Base-by-base conservation (phyloP, 228 moss, liverwort and hornwort genomes). In the Sphagnum fallax region DNA sequence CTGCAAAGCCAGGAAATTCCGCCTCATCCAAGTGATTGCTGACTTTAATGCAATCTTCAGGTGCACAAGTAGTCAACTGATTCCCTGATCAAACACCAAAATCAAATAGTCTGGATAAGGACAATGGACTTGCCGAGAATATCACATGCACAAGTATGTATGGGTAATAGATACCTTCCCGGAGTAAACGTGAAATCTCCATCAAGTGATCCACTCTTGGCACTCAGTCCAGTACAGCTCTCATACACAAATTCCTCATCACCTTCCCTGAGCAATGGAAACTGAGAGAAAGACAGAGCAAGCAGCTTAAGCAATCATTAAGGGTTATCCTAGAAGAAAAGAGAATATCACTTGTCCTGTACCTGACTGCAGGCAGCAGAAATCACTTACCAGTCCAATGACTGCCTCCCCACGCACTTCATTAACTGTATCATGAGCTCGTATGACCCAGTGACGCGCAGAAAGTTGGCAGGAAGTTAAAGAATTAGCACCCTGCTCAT, bases 101-200 rank as follows among this genome's bases (percentile, higher is more conserved):
- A 32, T 32, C 32, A 32, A 32, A 32, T 32, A 32, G 32, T 32
- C 32, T 32, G 2, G 32, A 2, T 32, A 32, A 32, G 32, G 32
- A 32, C 32, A 32, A 32, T 32, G 32, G 32, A 32, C 32, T 32
- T 32, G 32, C 32, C 2, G 32, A 32, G 32, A 32, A 32, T 32
- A 32, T 32, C 2, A 3, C 32, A 32, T 32, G 32, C 2, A 32
- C 32, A 32, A 32, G 62, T 62, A 12, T 32, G 64, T 6, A 64
- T 4, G 60, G 61, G 12, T 63, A 8, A 8, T 11, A 82, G 80
- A 51, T 16, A 94, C 94, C 88, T 83, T 77, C 90, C 92, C 66
- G 95, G 90, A 52, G 83, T 70, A 73, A 95, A 95, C n/a, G 87
- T 90, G 69, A 92, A 92, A 74, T 95, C 92, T 50, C 95, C 95